Evolutionary conservation across 2,329 filamentous ascomycete genomes (phyloP).

Genomic region (Tolypocladium pustulatum): DNA sequence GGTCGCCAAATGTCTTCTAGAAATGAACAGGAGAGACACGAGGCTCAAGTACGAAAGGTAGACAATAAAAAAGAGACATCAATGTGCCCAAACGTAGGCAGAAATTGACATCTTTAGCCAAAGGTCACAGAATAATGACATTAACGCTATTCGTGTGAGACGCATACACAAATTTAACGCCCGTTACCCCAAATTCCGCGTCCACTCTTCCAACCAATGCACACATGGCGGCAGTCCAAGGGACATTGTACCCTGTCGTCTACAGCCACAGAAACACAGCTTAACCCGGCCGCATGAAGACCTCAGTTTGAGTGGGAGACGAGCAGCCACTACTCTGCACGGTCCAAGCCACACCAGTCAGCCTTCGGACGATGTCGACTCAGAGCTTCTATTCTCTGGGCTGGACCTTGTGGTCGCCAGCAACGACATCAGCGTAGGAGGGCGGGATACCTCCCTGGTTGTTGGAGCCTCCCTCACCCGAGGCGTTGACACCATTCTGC

Average conservation of each 20-base stretch:
- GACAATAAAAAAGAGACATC: background rate
- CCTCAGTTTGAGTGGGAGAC: background rate
- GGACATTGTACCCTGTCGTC: background rate
- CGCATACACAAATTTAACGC: background rate
- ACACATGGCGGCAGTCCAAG: background rate
- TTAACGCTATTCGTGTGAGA: background rate
- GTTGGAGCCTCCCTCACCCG: slow-evolving; percentile 28
- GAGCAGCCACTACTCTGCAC: background rate
- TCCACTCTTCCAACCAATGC: background rate
- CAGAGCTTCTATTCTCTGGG: slow-evolving; percentile 14
- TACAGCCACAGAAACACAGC: background rate
- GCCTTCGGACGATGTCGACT: no score
- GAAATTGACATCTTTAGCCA: background rate
- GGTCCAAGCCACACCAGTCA: background rate
- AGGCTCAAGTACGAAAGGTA: background rate
- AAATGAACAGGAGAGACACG: background rate
- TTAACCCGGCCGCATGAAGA: no score
- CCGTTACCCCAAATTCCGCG: background rate
- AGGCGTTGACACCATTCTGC: slow-evolving; percentile 18
- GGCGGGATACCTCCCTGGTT: slow-evolving; percentile 51
- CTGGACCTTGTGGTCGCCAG: slow-evolving; percentile 88
- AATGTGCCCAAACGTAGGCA: background rate
- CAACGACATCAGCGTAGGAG: slow-evolving; percentile 81
- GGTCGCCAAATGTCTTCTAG: background rate
- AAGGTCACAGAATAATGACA: background rate